Percentiles rank a stretch among this genome's conserved stretches.
Conservation (phyloP, 345 rosid genomes). For the Dipteronia sinensis region DNA sequence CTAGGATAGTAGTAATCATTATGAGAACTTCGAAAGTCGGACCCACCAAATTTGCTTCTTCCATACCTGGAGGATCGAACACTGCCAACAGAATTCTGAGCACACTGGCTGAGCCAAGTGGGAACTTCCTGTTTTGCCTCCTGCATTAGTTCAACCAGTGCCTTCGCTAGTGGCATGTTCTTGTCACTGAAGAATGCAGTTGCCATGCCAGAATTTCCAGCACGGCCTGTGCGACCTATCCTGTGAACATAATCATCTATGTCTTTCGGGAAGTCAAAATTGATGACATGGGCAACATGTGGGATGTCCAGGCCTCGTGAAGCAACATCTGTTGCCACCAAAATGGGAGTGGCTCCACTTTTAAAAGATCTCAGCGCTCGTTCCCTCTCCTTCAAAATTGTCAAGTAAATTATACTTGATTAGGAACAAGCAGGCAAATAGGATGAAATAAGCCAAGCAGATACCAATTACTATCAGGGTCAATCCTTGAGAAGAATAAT, state of each 20-base stretch:
- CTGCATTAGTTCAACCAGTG: constrained; percentile 44
- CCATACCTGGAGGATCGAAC: constrained; percentile 11
- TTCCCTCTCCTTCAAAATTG: constrained; percentile 48
- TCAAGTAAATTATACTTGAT: background rate
- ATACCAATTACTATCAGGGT: background rate
- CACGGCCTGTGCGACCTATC: constrained; percentile 63
- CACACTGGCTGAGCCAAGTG: constrained; percentile 42
- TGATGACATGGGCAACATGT: constrained; percentile 52
- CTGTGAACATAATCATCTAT: constrained; percentile 60
- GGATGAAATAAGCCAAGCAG: background rate
- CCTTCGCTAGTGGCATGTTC: constrained; percentile 41
- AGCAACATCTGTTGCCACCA: constrained; percentile 71
- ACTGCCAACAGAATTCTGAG: constrained; percentile 24
- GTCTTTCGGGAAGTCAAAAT: constrained; percentile 51
- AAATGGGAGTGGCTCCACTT: constrained; percentile 43
- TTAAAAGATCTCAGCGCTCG: constrained; percentile 50
- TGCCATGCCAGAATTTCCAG: constrained; percentile 51
- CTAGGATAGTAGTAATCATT: constrained; percentile 18
- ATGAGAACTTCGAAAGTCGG: constrained; percentile 39
- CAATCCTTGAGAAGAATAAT: too few species aligned
- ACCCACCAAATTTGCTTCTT: constrained; percentile 44
- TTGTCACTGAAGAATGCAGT: constrained; percentile 55
- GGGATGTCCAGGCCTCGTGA: constrained; percentile 59
- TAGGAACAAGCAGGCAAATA: background rate
- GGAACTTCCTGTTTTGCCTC: constrained; percentile 57